Evolutionary conservation across 116 monocot genomes (phyloP).

Genomic region (Phalaenopsis hybrid): DNA sequence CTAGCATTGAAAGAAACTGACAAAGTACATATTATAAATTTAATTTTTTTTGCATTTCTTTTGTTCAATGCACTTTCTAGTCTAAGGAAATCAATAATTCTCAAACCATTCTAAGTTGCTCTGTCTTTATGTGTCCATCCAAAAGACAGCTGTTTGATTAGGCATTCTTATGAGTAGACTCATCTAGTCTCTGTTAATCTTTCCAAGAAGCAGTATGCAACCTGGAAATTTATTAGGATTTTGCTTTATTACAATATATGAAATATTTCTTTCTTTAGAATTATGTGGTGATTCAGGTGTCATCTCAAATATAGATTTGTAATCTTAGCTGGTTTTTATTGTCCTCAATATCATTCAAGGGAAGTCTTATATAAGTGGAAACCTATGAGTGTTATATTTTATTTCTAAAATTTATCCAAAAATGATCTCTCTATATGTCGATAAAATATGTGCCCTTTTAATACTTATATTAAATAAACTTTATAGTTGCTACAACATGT

Average conservation of each 20-base stretch:
- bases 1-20: constrained; percentile 81
- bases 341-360: neutral
- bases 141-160: constrained; percentile 46
- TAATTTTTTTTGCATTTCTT: constrained; percentile 92
- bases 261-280: constrained; percentile 64
- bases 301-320: constrained; percentile 42
- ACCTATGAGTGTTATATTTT: neutral
- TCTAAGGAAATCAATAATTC: constrained; percentile 73
- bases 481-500: too few relatives aligned
- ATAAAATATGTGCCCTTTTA: too few relatives aligned
- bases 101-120: constrained; percentile 50
- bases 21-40: constrained; percentile 92
- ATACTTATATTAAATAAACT: too few relatives aligned
- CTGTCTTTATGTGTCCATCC: constrained; percentile 61
- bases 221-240: constrained; percentile 66
- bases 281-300: constrained; percentile 49
- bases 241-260: constrained; percentile 71
- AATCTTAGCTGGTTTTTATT: constrained; percentile 5
- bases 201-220: constrained; percentile 63
- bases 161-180: constrained; percentile 77
- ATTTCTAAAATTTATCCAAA: neutral
- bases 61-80: constrained; percentile 98
- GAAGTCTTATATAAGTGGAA: neutral
- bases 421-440: neutral
- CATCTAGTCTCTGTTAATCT: constrained; percentile 56